These are phyloP conservation scores for Yarrowia divulgata DNA, from an alignment of 805 yeast species.

Conservation along the genomic window DNA sequence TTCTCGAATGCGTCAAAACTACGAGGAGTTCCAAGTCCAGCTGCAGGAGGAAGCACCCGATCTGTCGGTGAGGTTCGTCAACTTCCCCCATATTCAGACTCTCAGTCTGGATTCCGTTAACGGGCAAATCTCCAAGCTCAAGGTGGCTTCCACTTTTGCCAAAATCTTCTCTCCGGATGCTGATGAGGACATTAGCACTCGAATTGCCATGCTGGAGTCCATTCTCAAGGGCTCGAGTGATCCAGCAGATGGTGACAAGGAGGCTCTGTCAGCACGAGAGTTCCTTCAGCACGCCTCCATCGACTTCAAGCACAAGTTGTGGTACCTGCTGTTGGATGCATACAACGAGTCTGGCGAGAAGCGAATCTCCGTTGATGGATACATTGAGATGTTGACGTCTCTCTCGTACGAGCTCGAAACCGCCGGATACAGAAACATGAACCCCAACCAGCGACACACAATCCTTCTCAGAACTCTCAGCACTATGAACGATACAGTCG, in stretches of 20 bases:
- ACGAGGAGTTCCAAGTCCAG: conserved; percentile 43
- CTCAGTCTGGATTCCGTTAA: conserved; percentile 60
- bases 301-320: conserved; percentile 71
- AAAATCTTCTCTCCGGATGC: conserved; percentile 52
- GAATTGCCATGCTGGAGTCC: conserved; percentile 47
- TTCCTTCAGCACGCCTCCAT: conserved; percentile 71
- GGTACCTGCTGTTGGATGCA: conserved; percentile 72
- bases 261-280: conserved; percentile 60
- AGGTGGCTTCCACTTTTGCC: conserved; percentile 71
- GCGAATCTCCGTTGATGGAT: conserved; percentile 59
- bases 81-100: conserved; percentile 65
- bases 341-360: conserved; percentile 56
- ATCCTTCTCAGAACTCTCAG: conserved; percentile 60
- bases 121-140: conserved; percentile 72
- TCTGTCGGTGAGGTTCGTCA: conserved; percentile 58
- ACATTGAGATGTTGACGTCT: conserved; percentile 54
- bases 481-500: conserved; percentile 55
- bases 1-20: conserved; percentile 47
- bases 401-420: conserved; percentile 53
- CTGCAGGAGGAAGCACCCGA: conserved; percentile 37
- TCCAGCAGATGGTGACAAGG: conserved; percentile 43
- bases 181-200: conserved; percentile 23
- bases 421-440: conserved; percentile 45
- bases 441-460: conserved; percentile 51
- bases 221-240: conserved; percentile 50